Evolutionary conservation across 441 rosid genomes (phyloP), one percentile per base, ranked within the genome.

Genomic region (Erodium texanum): DNA sequence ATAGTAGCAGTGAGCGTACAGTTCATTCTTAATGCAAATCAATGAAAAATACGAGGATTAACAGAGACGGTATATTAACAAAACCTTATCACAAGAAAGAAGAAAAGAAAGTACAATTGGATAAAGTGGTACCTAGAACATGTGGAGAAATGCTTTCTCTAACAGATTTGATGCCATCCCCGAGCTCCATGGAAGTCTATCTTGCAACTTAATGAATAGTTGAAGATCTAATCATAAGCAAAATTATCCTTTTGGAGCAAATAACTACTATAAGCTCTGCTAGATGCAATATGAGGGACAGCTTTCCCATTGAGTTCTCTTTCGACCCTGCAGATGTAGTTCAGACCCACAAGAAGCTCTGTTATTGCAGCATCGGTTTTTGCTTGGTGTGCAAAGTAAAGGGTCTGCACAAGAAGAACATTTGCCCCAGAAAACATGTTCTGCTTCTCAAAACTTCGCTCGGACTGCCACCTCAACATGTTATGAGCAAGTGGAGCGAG

Each of bases 381-480:
- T 43, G 74, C 86, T 73, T 52, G 81, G 72, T 85, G 71, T 14
- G 91, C 91, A 76, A 69, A 88, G 79, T 82, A 78, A 8, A 88
- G 85, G 0, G 89, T 88, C 79, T 84, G 91, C 64, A 83, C 85
- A 67, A 86, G 73, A 74, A 82, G 86, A 73, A 86, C 82, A 65
- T 80, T 81, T 24, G 78, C 70, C 61, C 78, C 65, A 0, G 80
- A 82, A 69, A 74, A 77, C 68, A 77, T 79, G 22, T 70, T 74
- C 32, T 82, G 84, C 70, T 82, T 80, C 84, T 85, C 91, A 50
- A 86, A 81, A 62, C 75, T 83, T 22, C 76, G 80, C 66, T 82
- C 88, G 0, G 88, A 82, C 64, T 84, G 89, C 88, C 89, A 88
- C 75, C 78, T 81, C 24, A 82, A 74, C 62, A 66, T 85, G 75